Evolutionary conservation across 352 stramenopile genomes (phyloP).

Genomic region (Globisporangium solare): DNA sequence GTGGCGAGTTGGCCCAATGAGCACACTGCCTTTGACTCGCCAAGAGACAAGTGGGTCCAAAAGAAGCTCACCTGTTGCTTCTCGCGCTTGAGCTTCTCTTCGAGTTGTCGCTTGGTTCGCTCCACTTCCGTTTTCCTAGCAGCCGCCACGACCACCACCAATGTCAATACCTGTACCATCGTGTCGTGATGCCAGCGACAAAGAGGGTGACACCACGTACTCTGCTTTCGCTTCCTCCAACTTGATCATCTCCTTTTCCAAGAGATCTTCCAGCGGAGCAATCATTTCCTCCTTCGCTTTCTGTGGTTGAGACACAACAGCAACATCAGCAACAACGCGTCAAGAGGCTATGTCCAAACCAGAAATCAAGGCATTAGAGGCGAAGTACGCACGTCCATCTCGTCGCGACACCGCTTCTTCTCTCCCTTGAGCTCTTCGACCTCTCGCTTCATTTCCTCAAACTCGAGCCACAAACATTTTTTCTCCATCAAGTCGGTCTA

Average conservation of each 20-base stretch:
- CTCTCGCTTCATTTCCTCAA: slow-evolving; percentile 67
- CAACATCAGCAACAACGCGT: background rate
- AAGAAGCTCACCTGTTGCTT: slow-evolving; percentile 36
- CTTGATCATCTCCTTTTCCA: slow-evolving; percentile 67
- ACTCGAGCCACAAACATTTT: slow-evolving; percentile 83
- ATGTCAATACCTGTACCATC: background rate
- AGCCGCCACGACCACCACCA: background rate
- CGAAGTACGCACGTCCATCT: slow-evolving; percentile 45
- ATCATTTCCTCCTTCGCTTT: slow-evolving; percentile 63
- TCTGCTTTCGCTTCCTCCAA: slow-evolving; percentile 55
- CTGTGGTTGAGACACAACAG: slow-evolving; percentile 21
- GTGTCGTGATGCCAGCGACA: background rate
- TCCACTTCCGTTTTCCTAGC: slow-evolving; percentile 51
- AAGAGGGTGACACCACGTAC: slow-evolving; percentile 21
- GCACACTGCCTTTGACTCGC: background rate
- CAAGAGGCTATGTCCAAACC: too few relatives aligned
- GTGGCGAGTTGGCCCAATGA: too few relatives aligned
- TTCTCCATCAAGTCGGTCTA: slow-evolving; percentile 84
- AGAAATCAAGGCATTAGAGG: background rate
- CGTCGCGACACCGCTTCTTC: slow-evolving; percentile 63
- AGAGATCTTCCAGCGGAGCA: slow-evolving; percentile 50
- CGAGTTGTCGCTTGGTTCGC: slow-evolving; percentile 36
- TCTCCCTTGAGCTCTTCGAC: slow-evolving; percentile 63
- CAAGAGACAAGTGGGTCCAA: background rate
- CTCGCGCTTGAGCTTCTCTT: slow-evolving; percentile 64